Base-by-base conservation (phyloP, 2,329 filamentous ascomycete species). In the Phoma sp. region DNA sequence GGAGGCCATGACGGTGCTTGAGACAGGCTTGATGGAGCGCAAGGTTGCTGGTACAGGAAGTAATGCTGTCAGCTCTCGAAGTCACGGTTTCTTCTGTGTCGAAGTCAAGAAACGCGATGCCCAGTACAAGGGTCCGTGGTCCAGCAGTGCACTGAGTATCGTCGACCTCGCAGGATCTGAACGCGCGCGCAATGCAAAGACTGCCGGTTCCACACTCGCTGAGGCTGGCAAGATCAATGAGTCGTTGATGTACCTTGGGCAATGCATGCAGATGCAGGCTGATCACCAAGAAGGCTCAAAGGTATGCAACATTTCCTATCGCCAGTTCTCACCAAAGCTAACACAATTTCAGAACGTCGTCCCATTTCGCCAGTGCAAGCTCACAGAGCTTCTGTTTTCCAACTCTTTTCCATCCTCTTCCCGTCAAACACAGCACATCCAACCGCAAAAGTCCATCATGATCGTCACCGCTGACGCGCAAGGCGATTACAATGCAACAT, bases 201-300 rank as follows among this genome's bases (percentile, higher is more conserved):
- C 95, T 0, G 90, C 92, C 0, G 95, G 95, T 12, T 88, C 92
- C 4, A 97, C 94, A 0, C 84, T 99, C 13, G 94, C 90, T 0
- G 95, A 99, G 78, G 95, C 94, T 32, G 95, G 95, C 48, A 98
- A 98, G 78, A 99, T 99, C 74, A 99, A 99, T 70, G 93, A 97
- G 76, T 96, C 91, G 70, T 80, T 99, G 71, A 99, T 99, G 95
- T 98, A 97, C 73, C 84, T 99, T 1, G 95, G 95, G 0, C 95
- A 98, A 71, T 99, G 95, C 72, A 84, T 99, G 66, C 94, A 98
- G 73, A 94, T 96, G 83, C 94, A 97, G 74, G 93, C 89, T 56
- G 91, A 94, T 65, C 83, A 88, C 29, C 87, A 88, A 38, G 88
- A 82, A 60, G 88, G 87, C 12, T 86, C 84, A 71, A 94, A 91